Conservation (phyloP, 1,284 basidiomycete species). For the Athelia sp. region DNA sequence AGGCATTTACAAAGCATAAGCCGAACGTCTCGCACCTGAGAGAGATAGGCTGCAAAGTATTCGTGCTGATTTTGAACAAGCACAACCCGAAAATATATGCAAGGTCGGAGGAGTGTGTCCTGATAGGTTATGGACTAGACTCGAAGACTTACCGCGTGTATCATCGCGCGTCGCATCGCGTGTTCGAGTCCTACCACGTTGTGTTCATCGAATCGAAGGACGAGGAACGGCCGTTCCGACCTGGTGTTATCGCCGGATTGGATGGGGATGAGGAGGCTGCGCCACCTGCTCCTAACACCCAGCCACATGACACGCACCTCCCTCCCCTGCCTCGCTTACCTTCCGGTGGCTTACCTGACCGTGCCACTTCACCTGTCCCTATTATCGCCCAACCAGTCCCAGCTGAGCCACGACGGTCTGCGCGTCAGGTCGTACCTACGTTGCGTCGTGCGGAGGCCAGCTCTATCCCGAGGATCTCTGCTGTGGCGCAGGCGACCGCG, state of each 20-base stretch:
- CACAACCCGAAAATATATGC: conserved; percentile 12
- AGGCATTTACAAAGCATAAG: conserved; percentile 15
- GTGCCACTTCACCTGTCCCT: no score
- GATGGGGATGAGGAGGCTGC: no score
- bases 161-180: conserved; percentile 9
- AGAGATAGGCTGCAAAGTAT: conserved; percentile 19
- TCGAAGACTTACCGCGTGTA: conserved; percentile 17
- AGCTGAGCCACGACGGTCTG: no score
- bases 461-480: no score
- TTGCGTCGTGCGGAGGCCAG: no score
- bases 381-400: no score
- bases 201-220: conserved; percentile 20
- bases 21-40: conserved; percentile 18
- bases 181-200: conserved; percentile 20
- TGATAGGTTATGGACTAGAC: conserved; percentile 18
- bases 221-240: neutral
- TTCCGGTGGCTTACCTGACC: no score
- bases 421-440: no score
- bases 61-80: conserved; percentile 13
- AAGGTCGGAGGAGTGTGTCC: conserved; percentile 16
- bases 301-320: no score
- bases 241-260: neutral
- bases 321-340: no score
- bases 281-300: no score
- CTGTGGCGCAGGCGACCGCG: no score